Base-by-base conservation (phyloP, 2,329 filamentous ascomycete genomes). In the Didymella segeticola region DNA sequence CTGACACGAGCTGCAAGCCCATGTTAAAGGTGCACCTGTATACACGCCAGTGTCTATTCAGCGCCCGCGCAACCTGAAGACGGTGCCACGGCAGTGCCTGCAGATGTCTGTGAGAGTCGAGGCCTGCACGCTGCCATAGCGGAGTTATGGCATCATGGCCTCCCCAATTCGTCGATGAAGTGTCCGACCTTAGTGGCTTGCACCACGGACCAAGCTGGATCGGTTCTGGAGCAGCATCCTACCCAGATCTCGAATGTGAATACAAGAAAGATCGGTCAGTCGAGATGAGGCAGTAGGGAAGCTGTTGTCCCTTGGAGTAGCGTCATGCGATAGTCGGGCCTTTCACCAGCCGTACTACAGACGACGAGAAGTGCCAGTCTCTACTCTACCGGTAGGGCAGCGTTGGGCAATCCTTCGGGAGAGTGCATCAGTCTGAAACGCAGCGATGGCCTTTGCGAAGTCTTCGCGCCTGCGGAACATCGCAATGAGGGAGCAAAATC, bases 1-100 rank as follows among this genome's bases (percentile, higher is more conserved):
- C 38, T 31, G 23, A 54, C 45, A 54, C 45, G 51, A 54, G 51
- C 51, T 54, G 51, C 46, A 54, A 45, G 34, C 39, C 51, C 51
- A 54, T 54, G 46, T 46, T 54, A 33, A 19, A 49, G 14, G 20
- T 48, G 33, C 39, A 26, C 5, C 8, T 41, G 51, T 46, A 49
- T 54, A 54, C 51, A 47, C 43, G 30, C 50, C 43, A 47, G 23
- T 43, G 19, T 19, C 49, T 26, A 38, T 47, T 19, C 19, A 43
- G 45, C 43, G 30, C 25, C 37, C 12, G 23, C 34, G 34, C 39
- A 49, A 46, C 22, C 34, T 45, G 11, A 22, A 22, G 7, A 49
- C 19, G 38, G 51, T 54, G 14, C 11, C 34, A 54, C 51, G 12
- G 36, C 43, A 52, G 42, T 42, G 42, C n/a, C 42, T 54, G 39